A percentile compares a stretch with the other conserved stretches of the same genome.
phyloP scores from a whole-genome alignment of 768 basidiomycete genomes.

The Mycena sanguinolenta region DNA sequence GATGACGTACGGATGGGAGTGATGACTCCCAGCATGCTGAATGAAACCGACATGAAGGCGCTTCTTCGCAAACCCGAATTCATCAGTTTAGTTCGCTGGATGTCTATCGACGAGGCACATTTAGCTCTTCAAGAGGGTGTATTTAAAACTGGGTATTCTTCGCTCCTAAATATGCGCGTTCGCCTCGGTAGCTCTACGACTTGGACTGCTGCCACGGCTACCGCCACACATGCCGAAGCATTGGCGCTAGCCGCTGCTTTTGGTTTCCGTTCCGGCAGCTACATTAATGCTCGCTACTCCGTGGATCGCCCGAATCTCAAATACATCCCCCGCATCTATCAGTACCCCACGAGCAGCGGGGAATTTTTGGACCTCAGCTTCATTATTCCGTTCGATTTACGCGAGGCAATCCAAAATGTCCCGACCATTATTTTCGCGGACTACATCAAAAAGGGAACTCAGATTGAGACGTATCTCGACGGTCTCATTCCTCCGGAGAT shows the following conservation, averaged over 20 bases:
- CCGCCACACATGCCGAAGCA: not conserved
- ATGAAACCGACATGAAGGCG: not conserved
- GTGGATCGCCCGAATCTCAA: too few species aligned
- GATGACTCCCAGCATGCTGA: not conserved
- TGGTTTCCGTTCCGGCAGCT: not conserved
- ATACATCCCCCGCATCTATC: too few species aligned
- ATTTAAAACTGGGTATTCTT: not conserved
- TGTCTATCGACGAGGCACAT: not conserved
- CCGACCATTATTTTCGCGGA: too few species aligned
- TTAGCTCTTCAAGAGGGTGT: not conserved
- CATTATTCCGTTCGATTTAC: too few species aligned
- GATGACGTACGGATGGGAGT: too few species aligned
- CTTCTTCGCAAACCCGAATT: not conserved
- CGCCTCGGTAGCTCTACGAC: not conserved
- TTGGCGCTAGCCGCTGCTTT: not conserved
- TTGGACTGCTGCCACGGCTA: not conserved
- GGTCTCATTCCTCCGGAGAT: not conserved
- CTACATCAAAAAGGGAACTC: too few species aligned
- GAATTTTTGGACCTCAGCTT: too few species aligned
- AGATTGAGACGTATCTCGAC: too few species aligned
- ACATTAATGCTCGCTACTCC: not conserved
- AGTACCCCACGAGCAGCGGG: too few species aligned
- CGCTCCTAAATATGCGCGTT: not conserved
- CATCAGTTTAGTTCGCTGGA: not conserved
- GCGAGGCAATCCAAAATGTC: too few species aligned